A percentile compares a stretch with the other conserved stretches of the same genome.
Conservation (phyloP, 345 rosid genomes). For the Trapa incisa region DNA sequence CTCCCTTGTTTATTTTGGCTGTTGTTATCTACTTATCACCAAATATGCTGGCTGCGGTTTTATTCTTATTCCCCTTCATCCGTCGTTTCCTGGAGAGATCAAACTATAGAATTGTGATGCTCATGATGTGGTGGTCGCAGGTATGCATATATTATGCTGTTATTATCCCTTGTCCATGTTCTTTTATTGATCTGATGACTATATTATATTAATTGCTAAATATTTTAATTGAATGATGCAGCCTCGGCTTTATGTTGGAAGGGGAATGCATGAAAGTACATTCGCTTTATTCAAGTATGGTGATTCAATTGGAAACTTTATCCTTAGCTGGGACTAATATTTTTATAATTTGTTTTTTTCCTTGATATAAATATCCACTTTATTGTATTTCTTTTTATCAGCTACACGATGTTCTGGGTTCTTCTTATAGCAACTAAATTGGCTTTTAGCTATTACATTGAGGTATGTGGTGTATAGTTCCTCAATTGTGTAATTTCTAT, state of each 20-base stretch:
- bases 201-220: not conserved
- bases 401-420: conserved; percentile 95
- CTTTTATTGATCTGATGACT: not conserved
- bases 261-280: conserved; percentile 98
- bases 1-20: conserved; percentile 75
- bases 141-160: conserved; percentile 21
- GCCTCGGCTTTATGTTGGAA: conserved; percentile 99
- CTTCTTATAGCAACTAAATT: conserved; percentile 70
- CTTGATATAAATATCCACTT: not conserved
- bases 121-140: conserved; percentile 99
- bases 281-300: conserved; percentile 84
- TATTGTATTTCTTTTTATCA: conserved; percentile 20
- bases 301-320: conserved; percentile 3
- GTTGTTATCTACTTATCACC: conserved; percentile 80
- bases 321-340: conserved; percentile 1
- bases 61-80: conserved; percentile 79
- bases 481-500: not conserved
- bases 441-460: conserved; percentile 93
- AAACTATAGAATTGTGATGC: conserved; percentile 74
- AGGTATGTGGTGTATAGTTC: conserved; percentile 35
- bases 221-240: conserved; percentile 17
- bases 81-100: conserved; percentile 97
- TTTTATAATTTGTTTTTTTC: not conserved
- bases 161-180: not conserved
- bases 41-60: conserved; percentile 75